Conservation (phyloP, 768 basidiomycete genomes). For the Phanerochaete sordida region DNA sequence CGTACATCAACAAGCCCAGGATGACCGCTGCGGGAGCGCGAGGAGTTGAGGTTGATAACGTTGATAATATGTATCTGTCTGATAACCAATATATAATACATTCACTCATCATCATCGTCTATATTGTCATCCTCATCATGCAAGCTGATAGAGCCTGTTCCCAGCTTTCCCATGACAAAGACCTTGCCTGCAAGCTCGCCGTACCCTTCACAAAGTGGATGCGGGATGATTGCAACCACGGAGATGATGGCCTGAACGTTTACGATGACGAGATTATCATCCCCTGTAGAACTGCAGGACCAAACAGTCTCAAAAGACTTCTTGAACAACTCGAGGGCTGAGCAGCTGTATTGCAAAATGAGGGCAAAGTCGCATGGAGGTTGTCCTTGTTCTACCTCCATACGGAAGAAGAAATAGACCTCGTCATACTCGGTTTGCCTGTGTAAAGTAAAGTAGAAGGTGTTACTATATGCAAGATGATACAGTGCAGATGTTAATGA, state of each 20-base stretch:
- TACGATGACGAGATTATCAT: constrained; percentile 3
- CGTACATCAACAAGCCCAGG: too few relatives aligned
- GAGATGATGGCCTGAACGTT: not conserved
- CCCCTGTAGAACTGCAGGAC: constrained; percentile 9
- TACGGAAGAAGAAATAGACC: constrained; percentile 12
- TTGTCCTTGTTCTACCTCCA: not conserved
- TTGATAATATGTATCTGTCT: too few relatives aligned
- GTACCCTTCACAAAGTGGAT: not conserved
- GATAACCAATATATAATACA: too few relatives aligned
- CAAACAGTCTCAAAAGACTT: constrained; percentile 7
- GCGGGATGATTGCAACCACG: constrained; percentile 15
- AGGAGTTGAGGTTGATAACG: too few relatives aligned
- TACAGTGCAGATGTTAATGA: constrained; percentile 6
- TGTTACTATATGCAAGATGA: too few relatives aligned
- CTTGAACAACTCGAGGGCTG: constrained; percentile 7
- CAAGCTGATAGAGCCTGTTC: not conserved
- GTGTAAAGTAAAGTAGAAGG: not conserved
- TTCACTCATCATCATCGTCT: not conserved
- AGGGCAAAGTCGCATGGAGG: constrained; percentile 7
- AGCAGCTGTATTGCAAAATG: constrained; percentile 5
- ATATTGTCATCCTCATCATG: not conserved
- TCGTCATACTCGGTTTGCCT: not conserved
- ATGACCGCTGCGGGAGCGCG: too few relatives aligned
- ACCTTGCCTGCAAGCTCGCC: not conserved
- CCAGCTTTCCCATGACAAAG: not conserved